Conservation (phyloP, 2,329 filamentous ascomycete genomes). For the Talaromyces marneffei region DNA sequence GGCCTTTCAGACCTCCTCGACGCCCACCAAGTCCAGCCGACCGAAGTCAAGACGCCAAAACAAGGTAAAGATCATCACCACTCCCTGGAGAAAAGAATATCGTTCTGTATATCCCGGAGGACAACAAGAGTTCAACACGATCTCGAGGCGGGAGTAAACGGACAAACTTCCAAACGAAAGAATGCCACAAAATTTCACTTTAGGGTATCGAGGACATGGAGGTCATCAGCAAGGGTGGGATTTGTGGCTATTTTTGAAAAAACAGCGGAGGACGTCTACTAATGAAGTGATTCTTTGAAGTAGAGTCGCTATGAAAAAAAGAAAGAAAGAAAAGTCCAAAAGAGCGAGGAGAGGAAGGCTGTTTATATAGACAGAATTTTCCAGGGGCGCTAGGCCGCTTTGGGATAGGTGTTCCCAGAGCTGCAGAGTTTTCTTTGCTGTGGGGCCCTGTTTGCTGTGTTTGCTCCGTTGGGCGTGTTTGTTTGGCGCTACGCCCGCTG, state of each 20-base stretch:
- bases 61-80: conserved; percentile 92
- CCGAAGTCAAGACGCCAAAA: conserved; percentile 66
- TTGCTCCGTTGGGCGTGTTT: conserved; percentile 18
- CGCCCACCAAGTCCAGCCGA: conserved; percentile 71
- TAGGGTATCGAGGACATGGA: conserved; percentile 75
- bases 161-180: conserved; percentile 7
- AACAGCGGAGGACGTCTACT: conserved; percentile 90
- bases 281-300: conserved; percentile 90
- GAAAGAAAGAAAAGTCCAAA: conserved; percentile 23
- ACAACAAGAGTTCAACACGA: conserved; percentile 2
- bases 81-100: conserved; percentile 58
- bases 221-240: conserved; percentile 92
- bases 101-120: conserved; percentile 14
- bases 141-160: conserved; percentile 41
- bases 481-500: not conserved
- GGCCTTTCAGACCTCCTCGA: conserved; percentile 86
- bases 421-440: conserved; percentile 1
- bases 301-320: conserved; percentile 16
- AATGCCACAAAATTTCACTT: conserved; percentile 64
- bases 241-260: conserved; percentile 83
- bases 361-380: conserved; percentile 25
- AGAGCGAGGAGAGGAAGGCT: conserved; percentile 16
- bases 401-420: not conserved
- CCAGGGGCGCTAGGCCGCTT: not conserved
- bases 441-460: conserved; percentile 11